These are phyloP conservation scores for Erythrobasidium yunnanense DNA, from an alignment of 768 basidiomycete genomes.

Conservation along the genomic window DNA sequence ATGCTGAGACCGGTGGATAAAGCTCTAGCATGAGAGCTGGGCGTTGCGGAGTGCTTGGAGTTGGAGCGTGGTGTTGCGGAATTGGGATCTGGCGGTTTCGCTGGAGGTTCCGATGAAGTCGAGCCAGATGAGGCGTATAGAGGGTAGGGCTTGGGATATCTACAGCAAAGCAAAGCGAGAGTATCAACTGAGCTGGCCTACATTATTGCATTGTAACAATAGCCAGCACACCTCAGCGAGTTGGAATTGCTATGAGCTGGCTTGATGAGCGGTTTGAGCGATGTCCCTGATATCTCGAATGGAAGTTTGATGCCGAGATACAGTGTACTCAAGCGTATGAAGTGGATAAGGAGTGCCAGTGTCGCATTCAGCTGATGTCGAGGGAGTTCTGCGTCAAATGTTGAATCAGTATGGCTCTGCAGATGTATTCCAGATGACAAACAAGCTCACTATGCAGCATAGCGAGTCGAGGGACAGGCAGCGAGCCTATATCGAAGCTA, in stretches of 20 bases:
- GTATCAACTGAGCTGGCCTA: no score
- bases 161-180: background rate
- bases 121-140: background rate
- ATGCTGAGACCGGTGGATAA: background rate
- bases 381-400: background rate
- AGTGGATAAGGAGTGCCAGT: background rate
- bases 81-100: background rate
- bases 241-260: background rate
- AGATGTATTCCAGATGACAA: background rate
- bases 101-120: background rate
- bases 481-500: background rate
- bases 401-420: background rate
- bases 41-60: conserved; percentile 5
- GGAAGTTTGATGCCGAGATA: conserved; percentile 19
- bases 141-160: background rate
- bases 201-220: background rate
- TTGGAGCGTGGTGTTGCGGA: background rate
- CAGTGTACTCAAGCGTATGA: background rate
- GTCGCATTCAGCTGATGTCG: conserved; percentile 6
- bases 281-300: background rate
- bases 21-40: background rate
- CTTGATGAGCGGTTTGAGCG: conserved; percentile 6
- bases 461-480: background rate
- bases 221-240: background rate
- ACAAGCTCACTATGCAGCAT: background rate